Conservation (phyloP, 305 asterid species). For the Fraxinus floribunda region DNA sequence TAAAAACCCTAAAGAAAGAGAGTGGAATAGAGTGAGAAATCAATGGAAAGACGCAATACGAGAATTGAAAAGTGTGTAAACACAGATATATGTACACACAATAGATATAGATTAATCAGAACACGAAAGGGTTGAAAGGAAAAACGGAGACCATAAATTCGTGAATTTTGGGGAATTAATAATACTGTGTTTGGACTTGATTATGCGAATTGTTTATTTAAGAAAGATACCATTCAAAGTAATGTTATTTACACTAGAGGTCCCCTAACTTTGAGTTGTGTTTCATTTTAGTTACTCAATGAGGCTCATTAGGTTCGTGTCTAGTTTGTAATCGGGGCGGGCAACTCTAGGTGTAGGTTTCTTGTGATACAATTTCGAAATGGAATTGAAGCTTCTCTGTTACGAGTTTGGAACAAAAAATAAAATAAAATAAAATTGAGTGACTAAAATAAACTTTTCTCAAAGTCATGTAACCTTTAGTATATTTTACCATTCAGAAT, state of each 20-base stretch:
- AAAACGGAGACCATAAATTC: background rate
- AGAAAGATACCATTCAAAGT: background rate
- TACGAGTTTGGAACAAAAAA: background rate
- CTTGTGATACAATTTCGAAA: background rate
- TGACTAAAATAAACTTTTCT: background rate
- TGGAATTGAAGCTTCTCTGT: background rate
- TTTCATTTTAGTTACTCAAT: background rate
- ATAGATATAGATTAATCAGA: background rate
- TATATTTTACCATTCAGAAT: no score
- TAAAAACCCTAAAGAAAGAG: constrained; percentile 12
- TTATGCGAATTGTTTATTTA: background rate
- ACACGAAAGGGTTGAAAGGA: background rate
- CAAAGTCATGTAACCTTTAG: background rate
- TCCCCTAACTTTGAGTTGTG: background rate
- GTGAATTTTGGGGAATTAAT: background rate
- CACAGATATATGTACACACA: background rate
- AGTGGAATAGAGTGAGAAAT: background rate
- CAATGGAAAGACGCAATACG: background rate
- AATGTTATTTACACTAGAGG: background rate
- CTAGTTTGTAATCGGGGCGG: background rate
- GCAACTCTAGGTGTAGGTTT: background rate
- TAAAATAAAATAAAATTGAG: background rate
- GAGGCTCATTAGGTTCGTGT: background rate
- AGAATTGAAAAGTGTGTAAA: background rate
- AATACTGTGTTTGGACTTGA: background rate